Percentiles rank a stretch among this genome's conserved stretches.
Conservation (phyloP, 2,329 filamentous ascomycete species). For the Penicillium freii region DNA sequence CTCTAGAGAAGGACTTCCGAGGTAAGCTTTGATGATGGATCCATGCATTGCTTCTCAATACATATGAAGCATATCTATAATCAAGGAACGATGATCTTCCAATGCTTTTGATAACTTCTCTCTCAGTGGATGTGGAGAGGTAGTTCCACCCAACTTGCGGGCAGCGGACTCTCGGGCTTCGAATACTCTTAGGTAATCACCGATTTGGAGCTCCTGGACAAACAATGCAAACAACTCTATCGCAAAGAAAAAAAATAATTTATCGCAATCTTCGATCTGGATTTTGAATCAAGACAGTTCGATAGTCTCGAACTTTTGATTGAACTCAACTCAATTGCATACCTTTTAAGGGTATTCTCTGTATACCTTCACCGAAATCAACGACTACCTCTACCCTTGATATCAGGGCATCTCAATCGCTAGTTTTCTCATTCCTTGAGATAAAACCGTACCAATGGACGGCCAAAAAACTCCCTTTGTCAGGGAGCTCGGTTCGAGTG, state of each 20-base stretch:
- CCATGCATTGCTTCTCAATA: neutral
- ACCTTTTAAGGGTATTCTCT: neutral
- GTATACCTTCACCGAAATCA: neutral
- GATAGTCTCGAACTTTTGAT: conserved; percentile 2
- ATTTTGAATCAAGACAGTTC: conserved; percentile 7
- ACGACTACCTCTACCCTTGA: neutral
- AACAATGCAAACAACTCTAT: conserved; percentile 26
- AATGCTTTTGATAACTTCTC: neutral
- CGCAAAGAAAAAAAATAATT: conserved; percentile 27
- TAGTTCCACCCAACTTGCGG: neutral
- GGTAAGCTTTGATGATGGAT: neutral
- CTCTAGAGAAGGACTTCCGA: too few relatives aligned
- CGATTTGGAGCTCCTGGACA: conserved; percentile 6
- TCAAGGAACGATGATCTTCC: neutral
- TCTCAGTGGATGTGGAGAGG: neutral
- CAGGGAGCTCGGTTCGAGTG: conserved; percentile 78
- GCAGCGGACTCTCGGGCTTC: neutral
- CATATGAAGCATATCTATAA: neutral
- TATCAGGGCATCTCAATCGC: conserved; percentile 3
- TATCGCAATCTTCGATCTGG: conserved; percentile 19
- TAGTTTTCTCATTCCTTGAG: conserved; percentile 8
- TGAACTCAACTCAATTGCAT: neutral
- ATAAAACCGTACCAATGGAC: conserved; percentile 30
- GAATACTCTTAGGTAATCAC: neutral
- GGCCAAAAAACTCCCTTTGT: conserved; percentile 66